Percentiles rank a stretch among this genome's conserved stretches.
Conservation (phyloP, 169 alveolate genomes). For the Eimeria falciformis region DNA sequence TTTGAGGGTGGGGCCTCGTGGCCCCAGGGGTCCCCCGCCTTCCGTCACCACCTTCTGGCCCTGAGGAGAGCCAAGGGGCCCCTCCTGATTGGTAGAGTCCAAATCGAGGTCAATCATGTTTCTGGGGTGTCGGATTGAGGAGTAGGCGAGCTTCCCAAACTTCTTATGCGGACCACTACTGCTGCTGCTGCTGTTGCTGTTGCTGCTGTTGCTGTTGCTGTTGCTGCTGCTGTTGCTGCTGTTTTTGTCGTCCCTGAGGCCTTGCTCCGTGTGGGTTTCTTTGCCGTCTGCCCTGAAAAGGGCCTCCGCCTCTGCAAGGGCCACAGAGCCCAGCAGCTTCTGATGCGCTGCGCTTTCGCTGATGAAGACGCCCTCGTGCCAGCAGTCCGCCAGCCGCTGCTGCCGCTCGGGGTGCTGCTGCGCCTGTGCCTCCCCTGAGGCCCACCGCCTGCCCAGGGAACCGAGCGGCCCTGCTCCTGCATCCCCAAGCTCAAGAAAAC, state of each 20-base stretch:
- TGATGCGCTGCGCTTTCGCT: conserved; percentile 38
- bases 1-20: not conserved
- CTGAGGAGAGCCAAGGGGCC: not conserved
- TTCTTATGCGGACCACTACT: conserved; percentile 53
- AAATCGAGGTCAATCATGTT: conserved; percentile 32
- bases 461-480: not conserved
- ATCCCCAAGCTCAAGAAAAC: not conserved
- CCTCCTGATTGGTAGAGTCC: not conserved
- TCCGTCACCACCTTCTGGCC: too few relatives aligned
- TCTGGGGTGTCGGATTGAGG: conserved; percentile 63
- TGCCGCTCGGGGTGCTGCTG: conserved; percentile 17
- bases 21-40: not conserved
- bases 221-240: not conserved
- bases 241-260: not conserved
- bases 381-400: not conserved
- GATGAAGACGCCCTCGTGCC: not conserved
- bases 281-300: conserved; percentile 2
- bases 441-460: too few relatives aligned
- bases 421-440: not conserved
- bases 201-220: not conserved
- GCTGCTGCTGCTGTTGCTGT: conserved; percentile 41
- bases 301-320: conserved; percentile 17
- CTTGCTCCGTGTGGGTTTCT: not conserved
- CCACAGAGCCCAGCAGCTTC: conserved; percentile 47
- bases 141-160: conserved; percentile 63